Base-by-base conservation (phyloP, 1,284 basidiomycete species). In the Amylostereum areolatum region DNA sequence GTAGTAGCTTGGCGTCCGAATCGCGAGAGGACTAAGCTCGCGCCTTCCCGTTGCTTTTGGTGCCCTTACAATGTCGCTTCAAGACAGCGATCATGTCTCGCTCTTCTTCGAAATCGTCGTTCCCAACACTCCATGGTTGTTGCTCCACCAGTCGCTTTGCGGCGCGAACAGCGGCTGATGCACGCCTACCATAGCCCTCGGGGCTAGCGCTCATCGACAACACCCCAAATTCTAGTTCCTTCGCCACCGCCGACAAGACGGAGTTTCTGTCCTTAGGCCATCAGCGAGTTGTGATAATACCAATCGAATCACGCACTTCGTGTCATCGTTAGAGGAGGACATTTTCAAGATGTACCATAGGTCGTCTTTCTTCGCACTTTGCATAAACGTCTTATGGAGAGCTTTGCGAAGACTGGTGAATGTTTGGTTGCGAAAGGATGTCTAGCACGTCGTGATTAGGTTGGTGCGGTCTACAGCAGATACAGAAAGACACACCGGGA, bases 181-280 rank as follows among this genome's bases (percentile, higher is more conserved):
- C 60, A 3, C 72, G 70, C 11, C 54, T 51, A 28, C 55, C 59
- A 56, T 83, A 81, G 1, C 78, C 78, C 4, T 66, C 62, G 9
- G 57, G 48, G 1, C 77, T 78, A 28, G 68, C 71, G 39, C 72
- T 75, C 59, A 78, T 63, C 0, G 68, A 70, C 45, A 73, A 66
- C 1, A 65, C 67, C 8, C 52, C 57, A 46, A 75, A 73, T 54
- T 83, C 80, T 10, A 78, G 59, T 31, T 71, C 66, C 31, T 63
- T 65, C 3, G 77, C 70, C 3, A 62, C 61, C 11, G 55, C 48
- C 18, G 63, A 64, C 12, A 77, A 55, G 11, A 72, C 55, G 30
- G 59, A 51, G 45, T 62, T 61, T 51, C 71, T 74, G 35, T 35
- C 28, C 10, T 39, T 33, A 11, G 36, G 39, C 37, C 45, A 28